phyloP scores from a whole-genome alignment of 257 asterid genomes.

The Nemophila menziesii region DNA sequence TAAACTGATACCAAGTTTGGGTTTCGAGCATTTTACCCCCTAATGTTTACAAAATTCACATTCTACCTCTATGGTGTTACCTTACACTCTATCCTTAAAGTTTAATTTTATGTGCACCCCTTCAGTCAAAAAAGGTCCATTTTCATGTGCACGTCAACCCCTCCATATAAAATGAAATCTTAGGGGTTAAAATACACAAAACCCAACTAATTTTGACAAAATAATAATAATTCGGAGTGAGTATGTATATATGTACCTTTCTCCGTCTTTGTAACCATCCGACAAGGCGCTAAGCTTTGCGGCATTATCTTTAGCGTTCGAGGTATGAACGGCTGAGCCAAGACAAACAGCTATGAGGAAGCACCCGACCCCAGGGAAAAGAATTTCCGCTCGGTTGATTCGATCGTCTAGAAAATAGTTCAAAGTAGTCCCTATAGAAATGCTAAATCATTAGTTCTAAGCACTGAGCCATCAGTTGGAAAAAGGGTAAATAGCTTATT shows the following conservation, averaged over 20 bases:
- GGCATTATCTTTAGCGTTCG: conserved; percentile 30
- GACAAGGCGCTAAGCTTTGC: conserved; percentile 23
- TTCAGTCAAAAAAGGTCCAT: too few relatives aligned
- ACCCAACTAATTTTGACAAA: too few relatives aligned
- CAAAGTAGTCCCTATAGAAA: conserved; percentile 29
- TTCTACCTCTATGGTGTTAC: too few relatives aligned
- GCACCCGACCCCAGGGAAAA: conserved; percentile 45
- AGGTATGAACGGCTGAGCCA: conserved; percentile 34
- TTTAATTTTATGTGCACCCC: too few relatives aligned
- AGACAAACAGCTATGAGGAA: conserved; percentile 41
- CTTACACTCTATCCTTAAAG: too few relatives aligned
- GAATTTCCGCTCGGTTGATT: conserved; percentile 35
- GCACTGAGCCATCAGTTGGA: too few relatives aligned
- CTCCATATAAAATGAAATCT: too few relatives aligned
- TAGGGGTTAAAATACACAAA: too few relatives aligned
- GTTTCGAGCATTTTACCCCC: too few relatives aligned
- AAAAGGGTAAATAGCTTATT: too few relatives aligned
- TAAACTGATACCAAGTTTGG: neutral
- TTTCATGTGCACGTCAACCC: neutral
- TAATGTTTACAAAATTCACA: neutral
- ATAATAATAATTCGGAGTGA: neutral
- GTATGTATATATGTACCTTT: conserved; percentile 9
- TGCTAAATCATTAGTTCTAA: neutral
- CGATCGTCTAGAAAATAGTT: conserved; percentile 35
- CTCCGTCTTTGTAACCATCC: conserved; percentile 1